Base-by-base conservation (phyloP, 352 stramenopile species). In the Pelagophyceae sp. region DNA sequence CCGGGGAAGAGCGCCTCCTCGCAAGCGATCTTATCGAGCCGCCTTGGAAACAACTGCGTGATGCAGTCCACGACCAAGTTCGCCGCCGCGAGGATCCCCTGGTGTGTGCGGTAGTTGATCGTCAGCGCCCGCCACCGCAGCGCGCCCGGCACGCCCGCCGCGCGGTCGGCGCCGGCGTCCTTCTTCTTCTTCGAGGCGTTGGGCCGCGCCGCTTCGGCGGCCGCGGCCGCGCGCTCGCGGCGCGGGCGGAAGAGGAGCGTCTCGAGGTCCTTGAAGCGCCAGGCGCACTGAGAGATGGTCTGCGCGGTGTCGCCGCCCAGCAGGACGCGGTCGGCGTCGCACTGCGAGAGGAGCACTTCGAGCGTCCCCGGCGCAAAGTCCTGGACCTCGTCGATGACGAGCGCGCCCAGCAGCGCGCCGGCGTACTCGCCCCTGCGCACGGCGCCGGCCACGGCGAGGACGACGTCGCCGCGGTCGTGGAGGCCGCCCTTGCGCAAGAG, bases 351-450 rank as follows among this genome's bases (percentile, higher is more conserved):
- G 35, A 86, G 70, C 63, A 77, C 84, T n/a, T n/a, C n/a, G 19
- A 86, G 31, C 58, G 83, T 80, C 33, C 72, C 72, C 75, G 82
- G 82, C 50, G 79, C 83, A 31, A 83, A 85, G 69, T 84, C 82
- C 76, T 86, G 82, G 0, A 83, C 76, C 60, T 86, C 82, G 75
- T 86, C 82, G 27, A 83, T 72, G 79, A 81, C 83, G 33, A 84
- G 29, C 63, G 1, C 63, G 63, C 1, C 63, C 29, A 33, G 23
- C 23, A 32, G 15, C 15, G 15, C 58, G 58, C 29, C 58, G 6
- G 17, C 58, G 20, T 33, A 33, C 15, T 6, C 20, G 29, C 20
- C 20, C 15, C 29, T 11, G 58, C 58, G 58, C 3, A 6, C 20
- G 23, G 58, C 6, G 58, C 20, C 58, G 6, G 5, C 5, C 58